phyloP scores from a whole-genome alignment of 805 yeast genomes.

The Yarrowia osloensis region DNA sequence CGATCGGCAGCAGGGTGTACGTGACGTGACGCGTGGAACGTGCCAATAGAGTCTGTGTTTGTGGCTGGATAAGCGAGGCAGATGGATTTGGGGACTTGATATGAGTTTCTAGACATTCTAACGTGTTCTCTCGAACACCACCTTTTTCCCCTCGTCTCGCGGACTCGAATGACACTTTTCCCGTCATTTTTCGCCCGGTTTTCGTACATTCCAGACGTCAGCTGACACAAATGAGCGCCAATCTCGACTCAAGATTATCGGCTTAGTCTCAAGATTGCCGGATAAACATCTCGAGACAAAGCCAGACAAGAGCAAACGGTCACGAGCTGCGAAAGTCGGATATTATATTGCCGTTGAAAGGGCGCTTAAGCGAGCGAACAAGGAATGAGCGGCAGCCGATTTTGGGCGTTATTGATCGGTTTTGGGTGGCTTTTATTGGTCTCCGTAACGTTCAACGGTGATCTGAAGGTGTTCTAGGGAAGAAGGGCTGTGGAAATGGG shows the following conservation, averaged over 20 bases:
- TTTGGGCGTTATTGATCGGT: too few relatives aligned
- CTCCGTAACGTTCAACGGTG: too few relatives aligned
- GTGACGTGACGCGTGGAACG: constrained; percentile 15
- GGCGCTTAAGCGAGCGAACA: neutral
- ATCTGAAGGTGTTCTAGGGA: too few relatives aligned
- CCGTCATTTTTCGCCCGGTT: neutral
- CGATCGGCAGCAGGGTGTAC: constrained; percentile 5
- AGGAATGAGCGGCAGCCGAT: neutral
- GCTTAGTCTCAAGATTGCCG: too few relatives aligned
- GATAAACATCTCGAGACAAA: neutral
- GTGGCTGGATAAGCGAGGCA: neutral
- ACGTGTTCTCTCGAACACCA: too few relatives aligned
- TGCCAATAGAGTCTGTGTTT: neutral
- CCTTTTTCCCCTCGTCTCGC: too few relatives aligned
- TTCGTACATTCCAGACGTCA: neutral
- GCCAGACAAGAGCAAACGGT: neutral
- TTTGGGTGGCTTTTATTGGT: too few relatives aligned
- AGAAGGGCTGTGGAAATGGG: too few relatives aligned
- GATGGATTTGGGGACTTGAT: too few relatives aligned
- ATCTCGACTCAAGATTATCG: too few relatives aligned
- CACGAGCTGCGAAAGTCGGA: neutral
- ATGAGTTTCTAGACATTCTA: too few relatives aligned
- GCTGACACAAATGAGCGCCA: neutral
- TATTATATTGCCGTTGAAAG: neutral
- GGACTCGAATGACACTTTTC: neutral